Conservation (phyloP, 2,329 filamentous ascomycete species). For the Cordyceps cateniannulata region DNA sequence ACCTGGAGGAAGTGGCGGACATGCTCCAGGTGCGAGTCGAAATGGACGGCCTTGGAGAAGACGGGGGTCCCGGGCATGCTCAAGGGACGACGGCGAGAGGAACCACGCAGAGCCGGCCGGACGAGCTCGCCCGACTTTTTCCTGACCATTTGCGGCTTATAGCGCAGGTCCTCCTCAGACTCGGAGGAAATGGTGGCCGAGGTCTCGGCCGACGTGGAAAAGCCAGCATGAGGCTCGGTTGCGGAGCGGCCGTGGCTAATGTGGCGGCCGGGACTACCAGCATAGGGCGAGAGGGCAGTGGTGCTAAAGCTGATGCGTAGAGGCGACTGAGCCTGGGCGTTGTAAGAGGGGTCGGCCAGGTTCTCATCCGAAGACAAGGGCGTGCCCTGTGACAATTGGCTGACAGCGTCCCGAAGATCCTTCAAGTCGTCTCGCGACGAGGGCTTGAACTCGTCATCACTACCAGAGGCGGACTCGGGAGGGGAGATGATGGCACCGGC, state of each 20-base stretch:
- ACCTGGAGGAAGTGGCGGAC: conserved; percentile 93
- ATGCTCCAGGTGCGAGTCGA: conserved; percentile 92
- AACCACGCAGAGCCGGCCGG: conserved; percentile 76
- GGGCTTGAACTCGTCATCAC: conserved; percentile 65
- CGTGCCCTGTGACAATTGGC: conserved; percentile 55
- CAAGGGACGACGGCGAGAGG: conserved; percentile 75
- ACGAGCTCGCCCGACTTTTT: conserved; percentile 99
- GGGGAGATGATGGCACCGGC: conserved; percentile 83
- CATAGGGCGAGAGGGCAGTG: conserved; percentile 35
- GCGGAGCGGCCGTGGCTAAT: conserved; percentile 43
- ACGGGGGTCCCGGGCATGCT: conserved; percentile 98
- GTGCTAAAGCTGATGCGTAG: conserved; percentile 45
- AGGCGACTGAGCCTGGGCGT: conserved; percentile 11
- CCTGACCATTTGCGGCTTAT: conserved; percentile 85
- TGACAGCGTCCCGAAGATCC: conserved; percentile 77
- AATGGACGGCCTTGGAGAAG: conserved; percentile 96
- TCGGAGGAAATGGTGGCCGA: conserved; percentile 53
- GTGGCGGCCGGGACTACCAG: conserved; percentile 28
- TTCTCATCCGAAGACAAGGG: conserved; percentile 44
- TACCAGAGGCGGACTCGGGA: conserved; percentile 78
- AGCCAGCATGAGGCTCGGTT: conserved; percentile 46
- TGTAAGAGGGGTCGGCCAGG: conserved; percentile 37
- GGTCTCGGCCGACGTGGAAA: conserved; percentile 40
- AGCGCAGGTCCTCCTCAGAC: conserved; percentile 50
- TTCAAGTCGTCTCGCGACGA: conserved; percentile 45